Base-by-base conservation (phyloP, 768 basidiomycete species). In the Daedaleopsis sinensis region DNA sequence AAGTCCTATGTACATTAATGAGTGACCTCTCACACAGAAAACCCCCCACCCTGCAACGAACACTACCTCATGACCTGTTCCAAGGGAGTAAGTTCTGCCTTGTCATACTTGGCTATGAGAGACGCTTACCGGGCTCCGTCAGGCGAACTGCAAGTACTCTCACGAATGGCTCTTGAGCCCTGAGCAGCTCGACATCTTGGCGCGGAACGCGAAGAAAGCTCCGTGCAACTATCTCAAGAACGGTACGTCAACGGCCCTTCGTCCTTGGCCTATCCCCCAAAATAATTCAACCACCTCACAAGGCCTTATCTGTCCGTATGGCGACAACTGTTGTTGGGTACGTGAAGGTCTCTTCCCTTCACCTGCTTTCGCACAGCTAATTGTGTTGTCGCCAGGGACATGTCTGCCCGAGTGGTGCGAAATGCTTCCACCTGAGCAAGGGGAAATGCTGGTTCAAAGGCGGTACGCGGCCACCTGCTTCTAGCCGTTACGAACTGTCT, bases 391-490 rank as follows among this genome's bases (percentile, higher is more conserved):
- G 44, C 8, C 32, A 72, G 72, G 91, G 91, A 9, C 91, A 93
- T 71, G 77, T 84, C 23, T 93, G 91, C 67, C 91, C 91, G 15
- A 88, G 88, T 65, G 91, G 91, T 35, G 59, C 73, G 11, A 69
- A 69, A 24, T 77, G 73, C 63, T 83, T 82, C 69, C 88, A 89
- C 72, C 76, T 88, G 35, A 84, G 83, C 74, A 90, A 88, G 70
- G 90, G 91, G 46, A 92, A 89, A 75, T 93, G 91, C 70, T 92
- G 91, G 90, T 93, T 93, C 75, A 92, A 93, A 82, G 90, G 88
- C 66, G 74, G 82, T 82, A 58, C 68, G 82, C 74, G 10, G 8
- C 10, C 21, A 8, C 8, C 47, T 21, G 21, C 47, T 49, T 11
- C 23, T 24, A 21, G 19, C 13, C 21, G 47, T 15, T 32, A n/a